These are phyloP conservation scores for Immersiella caudata DNA, from an alignment of 495 filamentous ascomycete genomes.

Conservation along the genomic window DNA sequence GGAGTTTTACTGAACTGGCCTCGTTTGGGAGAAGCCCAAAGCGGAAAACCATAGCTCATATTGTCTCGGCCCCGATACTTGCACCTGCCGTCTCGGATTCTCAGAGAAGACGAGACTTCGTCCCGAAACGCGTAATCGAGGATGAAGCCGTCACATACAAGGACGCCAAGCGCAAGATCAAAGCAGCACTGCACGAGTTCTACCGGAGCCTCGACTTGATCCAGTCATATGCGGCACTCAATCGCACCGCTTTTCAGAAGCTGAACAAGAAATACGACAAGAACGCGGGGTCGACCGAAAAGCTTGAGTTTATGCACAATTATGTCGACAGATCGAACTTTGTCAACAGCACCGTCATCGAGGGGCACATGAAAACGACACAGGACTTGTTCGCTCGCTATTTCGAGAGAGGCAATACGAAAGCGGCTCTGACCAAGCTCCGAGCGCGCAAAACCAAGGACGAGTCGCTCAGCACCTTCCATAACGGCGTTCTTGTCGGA, in stretches of 20 bases:
- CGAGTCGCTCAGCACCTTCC: constrained; percentile 70
- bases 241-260: constrained; percentile 91
- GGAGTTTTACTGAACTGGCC: constrained; percentile 3
- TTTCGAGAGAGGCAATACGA: constrained; percentile 86
- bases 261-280: constrained; percentile 99
- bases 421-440: constrained; percentile 84
- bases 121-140: constrained; percentile 54
- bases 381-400: constrained; percentile 93
- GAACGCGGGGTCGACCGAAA: constrained; percentile 68
- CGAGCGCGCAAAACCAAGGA: constrained; percentile 62
- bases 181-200: constrained; percentile 85
- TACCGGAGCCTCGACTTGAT: constrained; percentile 89
- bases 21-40: background rate
- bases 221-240: constrained; percentile 85
- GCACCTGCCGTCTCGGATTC: constrained; percentile 39
- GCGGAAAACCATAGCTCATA: constrained; percentile 45
- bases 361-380: constrained; percentile 73
- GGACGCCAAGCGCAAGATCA: constrained; percentile 88
- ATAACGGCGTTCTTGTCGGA: constrained; percentile 75
- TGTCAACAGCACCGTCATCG: constrained; percentile 80
- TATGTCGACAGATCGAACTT: constrained; percentile 90
- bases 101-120: constrained; percentile 58
- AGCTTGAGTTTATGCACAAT: constrained; percentile 77
- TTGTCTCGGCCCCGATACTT: constrained; percentile 43
- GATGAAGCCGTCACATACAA: constrained; percentile 68